These are phyloP conservation scores for Piloderma croceum DNA, from an alignment of 768 basidiomycete genomes.

Conservation along the genomic window DNA sequence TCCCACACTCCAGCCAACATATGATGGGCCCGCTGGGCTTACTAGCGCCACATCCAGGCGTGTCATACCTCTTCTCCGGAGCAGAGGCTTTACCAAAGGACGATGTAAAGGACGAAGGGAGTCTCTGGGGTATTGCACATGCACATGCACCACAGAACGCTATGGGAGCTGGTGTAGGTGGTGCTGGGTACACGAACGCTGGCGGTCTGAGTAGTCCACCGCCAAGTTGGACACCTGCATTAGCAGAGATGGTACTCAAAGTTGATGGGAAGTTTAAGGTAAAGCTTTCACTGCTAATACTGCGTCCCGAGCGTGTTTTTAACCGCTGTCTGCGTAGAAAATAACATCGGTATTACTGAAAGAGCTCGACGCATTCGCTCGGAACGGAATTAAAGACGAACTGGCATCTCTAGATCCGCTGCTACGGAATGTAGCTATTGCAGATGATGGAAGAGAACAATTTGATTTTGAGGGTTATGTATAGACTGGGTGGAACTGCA, in stretches of 20 bases:
- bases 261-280: constrained; percentile 85
- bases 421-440: constrained; percentile 49
- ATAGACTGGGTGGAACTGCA: too few relatives aligned
- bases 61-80: constrained; percentile 67
- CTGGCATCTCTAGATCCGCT: constrained; percentile 76
- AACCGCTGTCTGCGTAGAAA: constrained; percentile 50
- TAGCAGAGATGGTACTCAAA: constrained; percentile 74
- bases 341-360: constrained; percentile 73
- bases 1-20: constrained; percentile 59
- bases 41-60: constrained; percentile 74
- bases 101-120: constrained; percentile 34
- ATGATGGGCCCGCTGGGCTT: constrained; percentile 72
- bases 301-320: constrained; percentile 1
- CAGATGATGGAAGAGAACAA: constrained; percentile 33
- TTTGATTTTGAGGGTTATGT: constrained; percentile 36
- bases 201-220: constrained; percentile 44
- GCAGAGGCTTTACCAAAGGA: constrained; percentile 22
- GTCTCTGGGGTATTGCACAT: constrained; percentile 72
- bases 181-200: too few relatives aligned
- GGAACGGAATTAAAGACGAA: constrained; percentile 78
- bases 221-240: constrained; percentile 51
- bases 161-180: constrained; percentile 8
- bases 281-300: background rate
- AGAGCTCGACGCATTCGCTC: constrained; percentile 78
- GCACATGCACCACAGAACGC: constrained; percentile 28